A percentile compares a stretch with the other conserved stretches of the same genome.
phyloP scores from a whole-genome alignment of 768 basidiomycete species.

The Steccherinum ochraceum region DNA sequence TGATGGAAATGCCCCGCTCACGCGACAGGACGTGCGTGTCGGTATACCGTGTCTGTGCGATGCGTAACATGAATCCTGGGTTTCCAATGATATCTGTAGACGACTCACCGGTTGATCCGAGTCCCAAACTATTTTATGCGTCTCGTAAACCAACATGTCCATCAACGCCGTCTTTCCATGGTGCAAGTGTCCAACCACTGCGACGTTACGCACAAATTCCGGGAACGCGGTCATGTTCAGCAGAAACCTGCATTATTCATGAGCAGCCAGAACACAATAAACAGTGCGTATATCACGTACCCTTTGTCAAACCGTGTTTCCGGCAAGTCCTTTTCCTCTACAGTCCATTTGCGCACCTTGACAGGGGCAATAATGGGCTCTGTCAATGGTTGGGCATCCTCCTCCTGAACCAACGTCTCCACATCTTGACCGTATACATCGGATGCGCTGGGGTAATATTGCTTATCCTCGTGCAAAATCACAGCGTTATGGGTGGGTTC shows the following conservation, averaged over 20 bases:
- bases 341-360: slow-evolving; percentile 89
- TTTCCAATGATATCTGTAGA: too few species aligned
- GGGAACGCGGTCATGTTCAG: slow-evolving; percentile 88
- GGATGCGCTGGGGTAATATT: slow-evolving; percentile 90
- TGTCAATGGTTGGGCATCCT: slow-evolving; percentile 91
- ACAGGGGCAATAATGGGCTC: slow-evolving; percentile 95
- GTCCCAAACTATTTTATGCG: slow-evolving; percentile 92
- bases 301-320: slow-evolving; percentile 97
- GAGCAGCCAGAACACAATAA: not conserved
- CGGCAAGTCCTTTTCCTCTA: slow-evolving; percentile 94
- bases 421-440: slow-evolving; percentile 93
- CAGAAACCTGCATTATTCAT: slow-evolving; percentile 77
- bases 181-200: slow-evolving; percentile 93
- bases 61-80: not conserved
- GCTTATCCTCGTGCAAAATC: slow-evolving; percentile 93
- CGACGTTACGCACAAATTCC: slow-evolving; percentile 94
- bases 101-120: slow-evolving; percentile 74
- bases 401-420: slow-evolving; percentile 96
- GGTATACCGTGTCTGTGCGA: slow-evolving; percentile 81
- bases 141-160: slow-evolving; percentile 97
- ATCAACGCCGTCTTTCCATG: slow-evolving; percentile 96
- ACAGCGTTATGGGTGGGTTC: slow-evolving; percentile 79
- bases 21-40: slow-evolving; percentile 91
- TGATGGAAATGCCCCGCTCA: slow-evolving; percentile 87
- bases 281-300: slow-evolving; percentile 38